Evolutionary conservation across 2,329 filamentous ascomycete genomes (phyloP).

Genomic region (Talaromyces albobiverticillius): DNA sequence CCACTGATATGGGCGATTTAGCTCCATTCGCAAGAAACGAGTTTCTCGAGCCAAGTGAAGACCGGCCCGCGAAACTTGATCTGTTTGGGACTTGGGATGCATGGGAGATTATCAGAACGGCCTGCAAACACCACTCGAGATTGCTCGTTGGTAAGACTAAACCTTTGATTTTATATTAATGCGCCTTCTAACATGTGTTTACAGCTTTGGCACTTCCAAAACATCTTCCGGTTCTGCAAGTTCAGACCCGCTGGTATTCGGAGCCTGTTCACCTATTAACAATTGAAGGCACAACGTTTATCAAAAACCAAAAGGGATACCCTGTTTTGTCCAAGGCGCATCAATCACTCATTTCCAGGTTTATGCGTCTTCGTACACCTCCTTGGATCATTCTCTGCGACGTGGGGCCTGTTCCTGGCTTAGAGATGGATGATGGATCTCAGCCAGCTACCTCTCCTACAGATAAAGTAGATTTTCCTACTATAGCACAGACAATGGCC

Average conservation of each 20-base stretch:
- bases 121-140: conserved; percentile 80
- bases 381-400: conserved; percentile 62
- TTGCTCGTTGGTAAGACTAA: conserved; percentile 74
- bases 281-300: conserved; percentile 52
- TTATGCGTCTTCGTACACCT: conserved; percentile 55
- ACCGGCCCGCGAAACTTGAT: conserved; percentile 55
- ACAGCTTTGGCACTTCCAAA: conserved; percentile 58
- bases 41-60: conserved; percentile 31
- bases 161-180: neutral
- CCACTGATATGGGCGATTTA: conserved; percentile 43
- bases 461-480: conserved; percentile 57
- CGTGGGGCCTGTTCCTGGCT: conserved; percentile 54
- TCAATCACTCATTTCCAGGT: conserved; percentile 55
- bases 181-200: neutral
- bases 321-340: conserved; percentile 58
- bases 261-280: conserved; percentile 59
- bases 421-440: conserved; percentile 27
- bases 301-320: conserved; percentile 58
- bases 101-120: conserved; percentile 82
- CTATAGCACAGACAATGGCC: conserved; percentile 63
- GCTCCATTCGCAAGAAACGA: conserved; percentile 41
- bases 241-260: conserved; percentile 62
- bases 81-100: conserved; percentile 84
- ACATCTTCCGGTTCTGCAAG: conserved; percentile 53
- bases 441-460: conserved; percentile 19